phyloP scores from a whole-genome alignment of 1,139 yeast genomes.

The Geotrichum reessii region DNA sequence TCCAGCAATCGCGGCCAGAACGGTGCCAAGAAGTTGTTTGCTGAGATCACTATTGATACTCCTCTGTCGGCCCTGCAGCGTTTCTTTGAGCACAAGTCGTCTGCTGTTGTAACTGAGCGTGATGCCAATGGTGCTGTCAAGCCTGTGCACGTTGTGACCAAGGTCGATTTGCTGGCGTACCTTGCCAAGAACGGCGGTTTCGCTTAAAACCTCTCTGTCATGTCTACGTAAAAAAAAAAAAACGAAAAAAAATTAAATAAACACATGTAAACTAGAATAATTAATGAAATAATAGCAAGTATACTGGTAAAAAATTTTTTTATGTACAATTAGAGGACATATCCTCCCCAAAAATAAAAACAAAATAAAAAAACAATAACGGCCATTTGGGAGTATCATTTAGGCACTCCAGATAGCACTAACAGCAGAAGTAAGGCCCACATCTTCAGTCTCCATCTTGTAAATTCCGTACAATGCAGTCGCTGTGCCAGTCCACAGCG shows the following conservation, averaged over 20 bases:
- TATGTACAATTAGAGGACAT: neutral
- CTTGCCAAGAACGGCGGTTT: constrained; percentile 38
- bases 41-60: constrained; percentile 63
- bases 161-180: constrained; percentile 75
- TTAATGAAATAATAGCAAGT: neutral
- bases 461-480: constrained; percentile 76
- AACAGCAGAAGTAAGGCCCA: constrained; percentile 46
- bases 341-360: neutral
- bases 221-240: neutral
- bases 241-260: neutral
- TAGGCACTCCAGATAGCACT: constrained; percentile 41
- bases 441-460: constrained; percentile 61
- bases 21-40: constrained; percentile 64
- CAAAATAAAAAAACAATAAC: neutral
- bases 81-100: constrained; percentile 81
- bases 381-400: constrained; percentile 38
- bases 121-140: constrained; percentile 40
- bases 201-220: constrained; percentile 3
- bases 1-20: constrained; percentile 43
- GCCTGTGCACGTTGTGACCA: constrained; percentile 82
- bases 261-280: neutral
- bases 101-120: constrained; percentile 72
- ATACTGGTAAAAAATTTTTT: neutral
- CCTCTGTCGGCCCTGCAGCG: constrained; percentile 63
- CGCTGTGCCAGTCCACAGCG: constrained; percentile 66